Base-by-base conservation (phyloP, 345 rosid genomes). In the Gossypium thurberi region DNA sequence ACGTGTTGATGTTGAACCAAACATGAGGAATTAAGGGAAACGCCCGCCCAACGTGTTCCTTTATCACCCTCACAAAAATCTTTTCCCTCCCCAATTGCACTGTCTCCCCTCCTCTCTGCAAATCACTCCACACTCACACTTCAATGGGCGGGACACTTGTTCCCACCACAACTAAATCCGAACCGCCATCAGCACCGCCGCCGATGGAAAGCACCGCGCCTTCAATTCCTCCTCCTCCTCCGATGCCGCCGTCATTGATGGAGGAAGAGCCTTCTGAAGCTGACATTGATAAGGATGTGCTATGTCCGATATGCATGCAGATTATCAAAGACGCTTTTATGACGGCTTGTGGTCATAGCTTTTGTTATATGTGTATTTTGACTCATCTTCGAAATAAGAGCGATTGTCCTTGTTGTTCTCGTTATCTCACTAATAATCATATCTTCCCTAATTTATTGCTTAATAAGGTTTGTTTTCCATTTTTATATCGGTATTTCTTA, bases 221-320 rank as follows among this genome's bases (percentile, higher is more conserved):
- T 33, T 51, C 26, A n/a, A 46, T 13, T 63, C 25, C 25, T 1
- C 21, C 48, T 17, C 65, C 46, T 7, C 69, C 59, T 3, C 23
- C 40, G 0, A 37, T n/a, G 1, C 62, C 37, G 13, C n/a, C 8
- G 9, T 33, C 60, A n/a, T 51, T 2, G 12, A 76, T 2, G 18
- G 60, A 28, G 59, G 47, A 51, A 51, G 78, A 10, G 42, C 72
- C 67, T 17, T 18, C 53, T 18, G 77, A 40, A 17, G 65, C 21
- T 10, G 75, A 58, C 18, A 47, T 56, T 21, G 89, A 85, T 33
- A 84, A 75, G 82, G 88, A 79, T 21, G 75, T 76, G 72, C 70
- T 80, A 20, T 86, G 92, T 75, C 90, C 90, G 69, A 88, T 86
- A 59, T 88, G 92, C 80, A 82, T 85, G 89, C 81, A 86, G 79